Conservation (phyloP, 176 grass and related monocot genomes). For the Cocos nucifera region DNA sequence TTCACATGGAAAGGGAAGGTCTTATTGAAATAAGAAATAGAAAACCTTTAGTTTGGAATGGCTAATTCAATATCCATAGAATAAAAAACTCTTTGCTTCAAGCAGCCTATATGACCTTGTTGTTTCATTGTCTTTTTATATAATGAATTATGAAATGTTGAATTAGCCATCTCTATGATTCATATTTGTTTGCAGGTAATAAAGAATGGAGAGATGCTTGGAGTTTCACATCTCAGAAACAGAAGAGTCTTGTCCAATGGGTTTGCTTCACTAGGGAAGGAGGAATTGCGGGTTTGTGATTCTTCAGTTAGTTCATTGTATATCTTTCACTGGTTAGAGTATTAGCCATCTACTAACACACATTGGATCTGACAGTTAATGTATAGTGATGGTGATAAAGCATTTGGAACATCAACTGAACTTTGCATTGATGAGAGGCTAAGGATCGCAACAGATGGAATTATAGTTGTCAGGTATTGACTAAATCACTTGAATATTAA, state of each 20-base stretch:
- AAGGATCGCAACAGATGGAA: constrained; percentile 85
- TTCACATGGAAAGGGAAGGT: no score
- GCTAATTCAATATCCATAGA: no score
- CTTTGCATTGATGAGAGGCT: constrained; percentile 88
- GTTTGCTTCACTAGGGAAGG: constrained; percentile 78
- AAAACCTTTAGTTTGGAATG: no score
- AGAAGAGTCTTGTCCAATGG: constrained; percentile 95
- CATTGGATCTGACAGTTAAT: constrained; percentile 61
- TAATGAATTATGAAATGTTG: no score
- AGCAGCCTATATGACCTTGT: no score
- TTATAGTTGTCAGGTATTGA: constrained; percentile 85
- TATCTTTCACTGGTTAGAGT: no score
- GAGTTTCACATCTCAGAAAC: constrained; percentile 93
- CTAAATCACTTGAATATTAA: background rate
- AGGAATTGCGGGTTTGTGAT: constrained; percentile 68
- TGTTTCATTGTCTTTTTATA: no score
- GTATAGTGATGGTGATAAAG: constrained; percentile 97
- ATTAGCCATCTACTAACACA: background rate
- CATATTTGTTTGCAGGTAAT: constrained; percentile 61
- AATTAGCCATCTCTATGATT: no score
- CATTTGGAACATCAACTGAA: constrained; percentile 87
- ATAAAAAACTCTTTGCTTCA: no score
- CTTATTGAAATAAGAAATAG: no score
- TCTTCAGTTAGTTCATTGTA: no score
- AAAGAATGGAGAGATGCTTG: constrained; percentile 99